Base-by-base conservation (phyloP, 169 alveolate species). In the Sarcocystis neurona region DNA sequence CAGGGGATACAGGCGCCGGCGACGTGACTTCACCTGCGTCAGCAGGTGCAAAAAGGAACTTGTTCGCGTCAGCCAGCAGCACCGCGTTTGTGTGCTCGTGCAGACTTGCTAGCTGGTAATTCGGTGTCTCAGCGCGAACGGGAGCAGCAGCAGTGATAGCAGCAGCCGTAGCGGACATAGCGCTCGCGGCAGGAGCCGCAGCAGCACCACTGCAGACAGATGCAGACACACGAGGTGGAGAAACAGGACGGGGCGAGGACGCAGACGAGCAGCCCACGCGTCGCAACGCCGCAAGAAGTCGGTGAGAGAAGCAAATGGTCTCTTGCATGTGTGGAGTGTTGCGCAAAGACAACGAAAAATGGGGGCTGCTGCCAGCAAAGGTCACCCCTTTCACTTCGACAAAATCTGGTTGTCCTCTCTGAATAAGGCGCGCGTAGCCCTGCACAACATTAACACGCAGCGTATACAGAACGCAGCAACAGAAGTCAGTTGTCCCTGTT, bases 381-480 rank as follows among this genome's bases (percentile, higher is more conserved):
- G 98, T 96, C 68, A 96, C 97, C 5, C 97, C 97, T 86, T 96
- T 96, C 56, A 96, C 94, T 91, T 96, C 98, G 1, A 96, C 92
- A 84, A 96, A 94, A 80, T 96, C 97, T 5, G 97, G 97, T 79
- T 85, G 94, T 2, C 97, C 97, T 79, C 89, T 66, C 87, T 89
- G 89, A 30, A 96, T 89, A 87, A 96, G 90, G 46, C 92, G 88
- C 18, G 96, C 95, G 77, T 95, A 96, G 80, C 95, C 96, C 58
- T 88, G 80, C 18, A n/a, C n/a, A n/a, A n/a, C n/a, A n/a, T n/a
- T n/a, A n/a, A n/a, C n/a, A n/a, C 30, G 23, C 12, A 53, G 66
- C 30, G 23, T 12, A 53, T 53, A 53, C 66, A 53, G 66, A 53
- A 23, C 66, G 66, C 66, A 23, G 23, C 66, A 53, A 23, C 12